Evolutionary conservation across 768 basidiomycete species (phyloP).

Genomic region (Artomyces pyxidatus): DNA sequence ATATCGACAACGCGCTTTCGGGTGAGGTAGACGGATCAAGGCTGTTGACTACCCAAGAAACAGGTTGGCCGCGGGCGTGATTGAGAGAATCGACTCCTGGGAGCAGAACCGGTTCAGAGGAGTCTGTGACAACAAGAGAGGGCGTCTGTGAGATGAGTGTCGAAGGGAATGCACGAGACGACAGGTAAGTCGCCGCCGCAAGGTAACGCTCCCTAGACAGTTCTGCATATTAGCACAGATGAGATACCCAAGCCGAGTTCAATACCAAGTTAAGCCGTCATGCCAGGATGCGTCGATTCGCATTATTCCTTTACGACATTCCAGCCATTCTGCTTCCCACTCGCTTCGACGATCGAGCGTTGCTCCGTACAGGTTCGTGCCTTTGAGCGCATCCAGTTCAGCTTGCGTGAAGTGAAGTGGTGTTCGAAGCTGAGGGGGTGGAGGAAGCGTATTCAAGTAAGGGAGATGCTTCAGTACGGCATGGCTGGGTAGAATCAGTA

Average conservation of each 20-base stretch:
- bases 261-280: conserved; percentile 60
- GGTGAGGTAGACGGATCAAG: conserved; percentile 7
- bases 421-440: conserved; percentile 48
- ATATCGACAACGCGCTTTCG: conserved; percentile 30
- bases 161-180: conserved; percentile 88
- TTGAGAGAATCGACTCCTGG: conserved; percentile 86
- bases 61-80: conserved; percentile 70
- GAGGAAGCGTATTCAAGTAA: conserved; percentile 67
- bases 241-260: conserved; percentile 6
- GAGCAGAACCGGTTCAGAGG: conserved; percentile 69
- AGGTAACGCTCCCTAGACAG: conserved; percentile 59
- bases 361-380: conserved; percentile 77
- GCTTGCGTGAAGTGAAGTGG: conserved; percentile 58
- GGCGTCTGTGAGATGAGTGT: conserved; percentile 56
- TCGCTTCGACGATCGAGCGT: conserved; percentile 54
- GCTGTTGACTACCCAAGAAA: conserved; percentile 75
- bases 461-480: conserved; percentile 33
- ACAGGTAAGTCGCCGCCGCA: conserved; percentile 66
- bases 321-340: conserved; percentile 57
- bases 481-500: conserved; percentile 7
- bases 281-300: conserved; percentile 34
- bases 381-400: conserved; percentile 63
- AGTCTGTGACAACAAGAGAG: conserved; percentile 39
- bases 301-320: conserved; percentile 38
- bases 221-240: not conserved